These are phyloP conservation scores for Antitrichia curtipendula DNA, from an alignment of 225 moss, liverwort and hornwort genomes.

Conservation along the genomic window DNA sequence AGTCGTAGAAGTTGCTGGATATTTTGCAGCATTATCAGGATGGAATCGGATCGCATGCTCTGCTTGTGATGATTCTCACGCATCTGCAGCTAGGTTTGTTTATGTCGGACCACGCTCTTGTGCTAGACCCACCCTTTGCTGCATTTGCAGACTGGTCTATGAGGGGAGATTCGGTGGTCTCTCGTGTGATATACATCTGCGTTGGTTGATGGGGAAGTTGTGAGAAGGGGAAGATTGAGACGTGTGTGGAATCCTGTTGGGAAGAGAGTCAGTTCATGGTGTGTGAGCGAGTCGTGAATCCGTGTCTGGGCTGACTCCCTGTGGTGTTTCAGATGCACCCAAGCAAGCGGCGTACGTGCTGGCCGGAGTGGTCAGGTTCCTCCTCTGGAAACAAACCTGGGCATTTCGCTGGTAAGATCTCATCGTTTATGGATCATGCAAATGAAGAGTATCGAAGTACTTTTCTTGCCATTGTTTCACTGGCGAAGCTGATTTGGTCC, in stretches of 20 bases:
- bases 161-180: neutral
- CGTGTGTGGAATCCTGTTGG: neutral
- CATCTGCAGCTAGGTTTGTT: constrained; percentile 61
- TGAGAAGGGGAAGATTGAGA: neutral
- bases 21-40: constrained; percentile 58
- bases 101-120: neutral
- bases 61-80: constrained; percentile 74
- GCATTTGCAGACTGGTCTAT: neutral
- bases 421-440: neutral
- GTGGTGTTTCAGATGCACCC: constrained; percentile 68
- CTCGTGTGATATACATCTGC: neutral
- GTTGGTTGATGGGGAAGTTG: neutral
- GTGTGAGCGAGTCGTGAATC: neutral
- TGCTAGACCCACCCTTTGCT: neutral
- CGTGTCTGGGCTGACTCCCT: neutral
- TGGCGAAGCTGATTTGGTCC: neutral
- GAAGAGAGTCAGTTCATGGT: neutral
- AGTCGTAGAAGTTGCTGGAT: neutral
- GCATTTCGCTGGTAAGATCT: constrained; percentile 56
- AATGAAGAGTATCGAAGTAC: neutral
- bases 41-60: constrained; percentile 83
- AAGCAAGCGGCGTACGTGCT: constrained; percentile 53
- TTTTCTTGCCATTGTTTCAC: neutral
- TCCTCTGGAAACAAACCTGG: constrained; percentile 73
- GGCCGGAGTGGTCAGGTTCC: constrained; percentile 31